Base-by-base conservation (phyloP, 2,329 filamentous ascomycete species). In the Byssothecium circinans region DNA sequence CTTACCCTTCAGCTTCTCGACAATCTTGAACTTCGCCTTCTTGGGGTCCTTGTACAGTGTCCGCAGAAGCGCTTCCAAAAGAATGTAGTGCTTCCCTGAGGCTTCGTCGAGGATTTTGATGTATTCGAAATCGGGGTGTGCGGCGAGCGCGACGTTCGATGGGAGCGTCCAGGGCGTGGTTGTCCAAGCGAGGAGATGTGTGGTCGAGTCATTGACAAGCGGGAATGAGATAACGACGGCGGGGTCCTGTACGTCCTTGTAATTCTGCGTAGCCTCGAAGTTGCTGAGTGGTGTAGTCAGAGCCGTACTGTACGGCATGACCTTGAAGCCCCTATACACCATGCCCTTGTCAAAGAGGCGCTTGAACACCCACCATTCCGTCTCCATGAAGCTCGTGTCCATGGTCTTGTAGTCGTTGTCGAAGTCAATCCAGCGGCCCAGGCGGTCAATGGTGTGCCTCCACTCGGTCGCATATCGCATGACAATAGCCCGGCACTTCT, bases 401-500 rank as follows among this genome's bases (percentile, higher is more conserved):
- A 96, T 96, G 29, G 90, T 96, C 83, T 96, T 96, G 78, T 95
- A 96, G 70, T 96, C 90, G 62, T 95, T 94, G 73, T 97, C 92
- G 61, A 97, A 96, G 73, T 96, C 92, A 62, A 96, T 94, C 92
- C 92, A 97, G 48, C 92, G 86, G 47, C 92, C 92, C 33, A 97
- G 75, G 52, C 92, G 81, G 66, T 95, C 90, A 61, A 96, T 88
- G 20, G 90, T 95, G 54, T 84, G 76, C 62, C 90, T 83, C 92
- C 92, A 97, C 70, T 96, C 92, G 14, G 79, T 73, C 10, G 90
- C 84, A 69, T 88, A 96, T 63, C 88, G 83, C 89, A 96, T 95
- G 59, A 96, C 92, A 70, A 96, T 96, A 53, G 89, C 85, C 52
- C 87, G 83, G 72, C 92, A 97, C 75, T 96, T 89, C 53, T 83